These are phyloP conservation scores for Gentiana dahurica DNA, from an alignment of 257 asterid species.

Conservation along the genomic window DNA sequence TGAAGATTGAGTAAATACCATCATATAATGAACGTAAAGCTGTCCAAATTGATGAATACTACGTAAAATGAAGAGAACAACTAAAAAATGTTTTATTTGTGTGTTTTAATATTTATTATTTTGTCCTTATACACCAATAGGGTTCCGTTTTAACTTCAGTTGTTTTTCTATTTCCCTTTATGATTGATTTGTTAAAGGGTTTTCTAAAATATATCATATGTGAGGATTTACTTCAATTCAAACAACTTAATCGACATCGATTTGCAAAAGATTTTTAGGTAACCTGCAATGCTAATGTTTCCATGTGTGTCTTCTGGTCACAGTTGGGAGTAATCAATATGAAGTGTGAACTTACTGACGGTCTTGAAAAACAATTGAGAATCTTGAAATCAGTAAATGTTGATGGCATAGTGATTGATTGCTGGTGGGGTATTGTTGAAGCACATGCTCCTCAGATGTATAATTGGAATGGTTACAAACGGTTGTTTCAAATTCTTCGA, in stretches of 20 bases:
- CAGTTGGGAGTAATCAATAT: conserved; percentile 81
- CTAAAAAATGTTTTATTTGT: too few relatives aligned
- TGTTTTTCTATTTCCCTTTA: neutral
- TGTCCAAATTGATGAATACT: too few relatives aligned
- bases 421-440: conserved; percentile 99
- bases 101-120: too few relatives aligned
- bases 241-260: neutral
- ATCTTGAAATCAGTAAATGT: conserved; percentile 58
- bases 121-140: too few relatives aligned
- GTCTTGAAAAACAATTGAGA: conserved; percentile 73
- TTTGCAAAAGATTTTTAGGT: neutral
- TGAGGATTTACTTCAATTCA: neutral
- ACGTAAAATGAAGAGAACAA: too few relatives aligned
- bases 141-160: too few relatives aligned
- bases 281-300: neutral
- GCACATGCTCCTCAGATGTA: conserved; percentile 85
- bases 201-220: neutral
- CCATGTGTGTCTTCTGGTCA: conserved; percentile 20
- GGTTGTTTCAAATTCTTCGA: conserved; percentile 65
- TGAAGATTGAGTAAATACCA: too few relatives aligned
- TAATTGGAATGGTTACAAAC: conserved; percentile 91
- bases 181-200: neutral
- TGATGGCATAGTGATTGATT: conserved; percentile 83
- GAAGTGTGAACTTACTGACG: conserved; percentile 91
- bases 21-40: too few relatives aligned